Percentiles rank a stretch among this genome's conserved stretches.
Conservation (phyloP, 2,329 filamentous ascomycete genomes). For the Clathrospora elynae region DNA sequence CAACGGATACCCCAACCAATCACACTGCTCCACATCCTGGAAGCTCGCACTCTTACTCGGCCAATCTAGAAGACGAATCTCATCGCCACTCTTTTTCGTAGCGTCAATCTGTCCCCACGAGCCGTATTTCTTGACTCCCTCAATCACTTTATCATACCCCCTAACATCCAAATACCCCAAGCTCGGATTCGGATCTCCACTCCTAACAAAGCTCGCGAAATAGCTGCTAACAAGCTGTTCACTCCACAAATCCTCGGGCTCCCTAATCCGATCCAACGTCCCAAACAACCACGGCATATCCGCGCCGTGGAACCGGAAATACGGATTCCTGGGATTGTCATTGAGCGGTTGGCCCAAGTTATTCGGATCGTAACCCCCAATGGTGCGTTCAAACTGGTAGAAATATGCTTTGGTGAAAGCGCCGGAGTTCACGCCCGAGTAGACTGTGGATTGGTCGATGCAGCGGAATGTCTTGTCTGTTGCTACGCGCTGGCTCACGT, state of each 20-base stretch:
- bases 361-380: constrained; percentile 60
- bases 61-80: constrained; percentile 54
- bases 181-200: constrained; percentile 58
- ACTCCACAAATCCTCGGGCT: constrained; percentile 56
- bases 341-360: constrained; percentile 55
- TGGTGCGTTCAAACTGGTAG: constrained; percentile 65
- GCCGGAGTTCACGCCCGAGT: constrained; percentile 53
- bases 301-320: constrained; percentile 63
- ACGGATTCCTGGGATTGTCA: constrained; percentile 58
- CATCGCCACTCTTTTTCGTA: constrained; percentile 37
- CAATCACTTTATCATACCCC: constrained; percentile 52
- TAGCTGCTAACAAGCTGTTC: constrained; percentile 55
- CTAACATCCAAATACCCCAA: constrained; percentile 53
- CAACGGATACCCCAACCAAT: constrained; percentile 40
- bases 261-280: constrained; percentile 56
- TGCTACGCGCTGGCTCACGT: constrained; percentile 59
- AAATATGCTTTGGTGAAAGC: constrained; percentile 60
- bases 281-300: constrained; percentile 61
- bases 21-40: constrained; percentile 59
- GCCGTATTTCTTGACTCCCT: constrained; percentile 49
- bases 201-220: constrained; percentile 59
- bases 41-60: constrained; percentile 53
- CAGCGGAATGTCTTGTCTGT: constrained; percentile 66
- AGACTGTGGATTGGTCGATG: constrained; percentile 63
- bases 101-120: constrained; percentile 42